Evolutionary conservation across 2,329 filamentous ascomycete species (phyloP), one percentile per base, ranked within the genome.

Genomic region (Tolypocladium ophioglossoides): DNA sequence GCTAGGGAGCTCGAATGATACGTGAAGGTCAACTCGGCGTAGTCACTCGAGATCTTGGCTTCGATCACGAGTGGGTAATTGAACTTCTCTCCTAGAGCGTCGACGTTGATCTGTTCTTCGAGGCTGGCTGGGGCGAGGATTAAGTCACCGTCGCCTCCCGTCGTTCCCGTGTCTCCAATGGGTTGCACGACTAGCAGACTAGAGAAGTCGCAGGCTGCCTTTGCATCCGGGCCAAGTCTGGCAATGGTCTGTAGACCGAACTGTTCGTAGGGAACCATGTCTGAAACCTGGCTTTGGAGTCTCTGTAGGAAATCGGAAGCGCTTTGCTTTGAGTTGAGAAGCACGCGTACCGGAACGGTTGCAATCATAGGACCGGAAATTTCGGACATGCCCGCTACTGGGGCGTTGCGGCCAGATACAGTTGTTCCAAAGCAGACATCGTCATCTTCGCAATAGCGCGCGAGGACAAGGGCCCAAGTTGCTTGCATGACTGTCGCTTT

Each of bases 351-450:
- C 7, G 67, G 67, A 0, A 70, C 57, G 4, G 65, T 67, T 16
- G 63, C 61, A 30, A 71, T 65, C 0, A 63, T 63, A 3, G 68
- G 66, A 1, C 65, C 68, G 3, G 59, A 52, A 8, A 69, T 62
- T 7, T 63, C 61, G 1, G n/a, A n/a, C n/a, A 70, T 59, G 9
- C 62, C 63, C 2, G 49, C 37, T 2, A 70, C 52, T 1, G 61
- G 56, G 3, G 63, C 61, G 9, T 64, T 58, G 1, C 68, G 63
- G 11, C 68, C 68, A 1, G 63, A 64, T 1, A 66, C 53, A 0
- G 63, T 63, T 7, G 57, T 58, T 1, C 64, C 66, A 40, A 68
- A 69, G 1, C 61, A 35, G 0, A 68, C 55, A 50, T 63, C 63
- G 5, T 55, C 49, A 3, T 51, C 38, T 22, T 54, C 58, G 9